Base-by-base conservation (phyloP, 2,329 filamentous ascomycete genomes). In the Fusarium subglutinans region DNA sequence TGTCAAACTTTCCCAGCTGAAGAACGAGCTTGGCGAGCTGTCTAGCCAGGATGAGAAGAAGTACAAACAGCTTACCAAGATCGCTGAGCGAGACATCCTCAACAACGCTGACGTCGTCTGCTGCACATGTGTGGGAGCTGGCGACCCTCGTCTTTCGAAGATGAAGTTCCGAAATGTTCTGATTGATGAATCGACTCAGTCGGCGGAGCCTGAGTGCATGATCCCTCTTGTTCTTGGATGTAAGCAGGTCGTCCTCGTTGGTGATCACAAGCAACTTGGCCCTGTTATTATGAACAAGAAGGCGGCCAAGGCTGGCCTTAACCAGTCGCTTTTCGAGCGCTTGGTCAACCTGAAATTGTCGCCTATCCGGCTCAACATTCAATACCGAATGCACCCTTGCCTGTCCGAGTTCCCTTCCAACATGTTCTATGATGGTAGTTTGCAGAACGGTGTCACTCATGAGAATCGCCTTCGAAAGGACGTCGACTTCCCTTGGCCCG, bases 271-370 rank as follows among this genome's bases (percentile, higher is more conserved):
- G 83, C 96, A 99, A 82, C 90, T 99, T 74, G 96, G 96, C 1
- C 96, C 96, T 3, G 96, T 99, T 78, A 98, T 99, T 81, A 99
- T 99, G 96, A 99, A 99, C 88, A 99, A 99, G 89, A 98, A 98
- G 84, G 96, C 96, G 20, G 96, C 96, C 70, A 98, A 98, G 84
- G 96, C 96, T 63, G 96, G 96, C 70, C 88, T 99, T 22, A 98
- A 98, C 84, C 96, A 98, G 83, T 98, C 96, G n/a, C 88, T 99
- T 15, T 99, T 99, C 80, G 96, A 99, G 85, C 94, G 96, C 78
- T 88, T 99, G 57, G 95, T 98, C 77, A 94, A 96, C 79, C 89
- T 98, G n/a, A 93, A 93, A 50, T 93, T 95, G 78, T 91, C 93
- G 44, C 96, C 96, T 13, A 98, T 98, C 76, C 93, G 96, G 60